These are phyloP conservation scores for Collybia nuda DNA, from an alignment of 768 basidiomycete species.

Conservation along the genomic window DNA sequence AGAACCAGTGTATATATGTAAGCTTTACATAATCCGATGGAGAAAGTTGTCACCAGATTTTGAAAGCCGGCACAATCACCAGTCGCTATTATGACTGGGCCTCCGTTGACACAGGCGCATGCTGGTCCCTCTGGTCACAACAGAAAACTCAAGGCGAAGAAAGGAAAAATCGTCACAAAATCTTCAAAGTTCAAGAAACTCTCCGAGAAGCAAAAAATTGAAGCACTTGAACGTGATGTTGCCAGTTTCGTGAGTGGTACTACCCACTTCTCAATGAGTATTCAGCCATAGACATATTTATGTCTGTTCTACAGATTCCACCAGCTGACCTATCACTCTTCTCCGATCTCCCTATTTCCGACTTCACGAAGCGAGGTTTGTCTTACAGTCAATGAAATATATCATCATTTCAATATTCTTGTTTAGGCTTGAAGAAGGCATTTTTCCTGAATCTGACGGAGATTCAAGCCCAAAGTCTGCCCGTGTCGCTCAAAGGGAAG, in stretches of 20 bases:
- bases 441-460: constrained; percentile 89
- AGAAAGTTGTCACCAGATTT: no score
- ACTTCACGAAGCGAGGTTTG: constrained; percentile 70
- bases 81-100: no score
- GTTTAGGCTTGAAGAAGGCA: constrained; percentile 77
- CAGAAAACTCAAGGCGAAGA: constrained; percentile 5
- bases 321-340: constrained; percentile 57
- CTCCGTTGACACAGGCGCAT: constrained; percentile 1
- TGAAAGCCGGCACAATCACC: no score
- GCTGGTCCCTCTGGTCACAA: constrained; percentile 14
- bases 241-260: constrained; percentile 47
- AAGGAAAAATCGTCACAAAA: constrained; percentile 6
- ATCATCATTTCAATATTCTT: neutral
- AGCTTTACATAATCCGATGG: no score
- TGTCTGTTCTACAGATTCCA: constrained; percentile 39
- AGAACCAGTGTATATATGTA: no score
- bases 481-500: constrained; percentile 87
- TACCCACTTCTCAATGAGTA: no score
- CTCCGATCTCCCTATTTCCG: constrained; percentile 75
- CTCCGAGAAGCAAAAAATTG: constrained; percentile 49
- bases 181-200: constrained; percentile 38
- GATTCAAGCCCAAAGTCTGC: constrained; percentile 90
- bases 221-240: constrained; percentile 47
- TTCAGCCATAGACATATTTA: no score
- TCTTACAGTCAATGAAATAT: neutral